Evolutionary conservation across 2,329 filamentous ascomycete species (phyloP), one percentile per base, ranked within the genome.

Genomic region (Arthroderma uncinatum): DNA sequence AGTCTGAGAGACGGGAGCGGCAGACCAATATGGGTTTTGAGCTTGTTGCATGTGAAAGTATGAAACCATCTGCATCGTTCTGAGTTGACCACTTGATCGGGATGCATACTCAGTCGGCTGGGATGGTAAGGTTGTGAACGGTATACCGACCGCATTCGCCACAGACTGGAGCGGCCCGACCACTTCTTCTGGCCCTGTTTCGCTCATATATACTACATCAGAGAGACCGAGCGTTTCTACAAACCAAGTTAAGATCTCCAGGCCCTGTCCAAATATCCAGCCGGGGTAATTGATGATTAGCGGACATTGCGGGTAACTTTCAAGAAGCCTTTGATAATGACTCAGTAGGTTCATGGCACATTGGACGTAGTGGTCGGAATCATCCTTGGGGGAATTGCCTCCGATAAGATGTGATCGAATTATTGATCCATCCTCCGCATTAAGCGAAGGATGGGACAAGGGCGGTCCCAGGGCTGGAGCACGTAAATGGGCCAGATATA

Each of bases 51-150:
- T 66, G 64, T 84, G 82, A 65, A 84, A 83, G 64, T 83, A 84
- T 0, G 81, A 81, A 60, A 82, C 76, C 60, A 77, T 79, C 60
- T 82, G 80, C 80, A 84, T 83, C 19, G 74, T 72, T 48, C 78
- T 72, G 5, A 80, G 64, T 58, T 82, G 78, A 0, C 73, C 71
- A 28, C 78, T 76, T 23, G 76, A 79, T 50, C 76, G 71, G 30
- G 72, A 71, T 16, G 73, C 69, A 52, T 71, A 72, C 54, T 74
- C 70, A 33, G 72, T 73, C 37, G 72, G 70, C 57, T 75, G 72
- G 4, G 76, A 77, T 23, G 74, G 68, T 4, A 82, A 68, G 1
- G 72, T 73, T 55, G 76, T 76, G 53, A 79, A 63, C 5, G 69
- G 65, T 34, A 73, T 68, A 25, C 57, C 63, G 47, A 36, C 59